Conservation (phyloP, 306 rosid genomes). For the Inga leiocalycina region DNA sequence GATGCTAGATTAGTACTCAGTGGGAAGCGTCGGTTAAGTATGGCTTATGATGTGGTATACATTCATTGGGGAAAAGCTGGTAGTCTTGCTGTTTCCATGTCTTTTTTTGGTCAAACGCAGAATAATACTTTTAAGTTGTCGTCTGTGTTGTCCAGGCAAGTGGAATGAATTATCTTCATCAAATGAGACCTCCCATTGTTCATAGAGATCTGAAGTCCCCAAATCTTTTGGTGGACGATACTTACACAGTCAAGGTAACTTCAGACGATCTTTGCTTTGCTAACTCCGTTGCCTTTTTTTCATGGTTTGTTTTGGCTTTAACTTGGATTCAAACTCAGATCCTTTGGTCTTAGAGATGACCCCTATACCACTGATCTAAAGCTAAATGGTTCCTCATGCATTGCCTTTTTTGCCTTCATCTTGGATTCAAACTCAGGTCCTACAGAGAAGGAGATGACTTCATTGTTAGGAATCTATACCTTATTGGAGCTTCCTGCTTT, state of each 20-base stretch:
- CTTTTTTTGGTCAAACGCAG: constrained; percentile 10
- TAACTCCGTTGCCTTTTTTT: constrained; percentile 2
- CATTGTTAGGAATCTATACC: not conserved
- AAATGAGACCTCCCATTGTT: constrained; percentile 88
- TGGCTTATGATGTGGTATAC: constrained; percentile 94
- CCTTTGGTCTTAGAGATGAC: not conserved
- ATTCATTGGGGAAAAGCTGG: constrained; percentile 26
- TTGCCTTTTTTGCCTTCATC: not conserved
- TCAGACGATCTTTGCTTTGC: not conserved
- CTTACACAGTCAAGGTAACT: constrained; percentile 84
- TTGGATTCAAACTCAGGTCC: not conserved
- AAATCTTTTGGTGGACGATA: constrained; percentile 88
- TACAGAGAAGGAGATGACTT: not conserved
- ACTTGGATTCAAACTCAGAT: not conserved
- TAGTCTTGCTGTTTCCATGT: constrained; percentile 18
- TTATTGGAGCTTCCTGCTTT: constrained; percentile 11
- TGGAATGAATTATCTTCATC: constrained; percentile 98
- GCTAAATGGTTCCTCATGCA: constrained; percentile 7
- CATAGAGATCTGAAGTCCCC: constrained; percentile 98
- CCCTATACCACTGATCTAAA: constrained; percentile 2
- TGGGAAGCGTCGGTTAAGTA: constrained; percentile 70
- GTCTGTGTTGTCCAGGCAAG: constrained; percentile 67
- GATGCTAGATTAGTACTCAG: constrained; percentile 62
- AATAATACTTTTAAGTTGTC: constrained; percentile 25
- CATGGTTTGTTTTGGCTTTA: not conserved